Evolutionary conservation across 2,329 filamentous ascomycete species (phyloP).

Genomic region (Periconia sp.): DNA sequence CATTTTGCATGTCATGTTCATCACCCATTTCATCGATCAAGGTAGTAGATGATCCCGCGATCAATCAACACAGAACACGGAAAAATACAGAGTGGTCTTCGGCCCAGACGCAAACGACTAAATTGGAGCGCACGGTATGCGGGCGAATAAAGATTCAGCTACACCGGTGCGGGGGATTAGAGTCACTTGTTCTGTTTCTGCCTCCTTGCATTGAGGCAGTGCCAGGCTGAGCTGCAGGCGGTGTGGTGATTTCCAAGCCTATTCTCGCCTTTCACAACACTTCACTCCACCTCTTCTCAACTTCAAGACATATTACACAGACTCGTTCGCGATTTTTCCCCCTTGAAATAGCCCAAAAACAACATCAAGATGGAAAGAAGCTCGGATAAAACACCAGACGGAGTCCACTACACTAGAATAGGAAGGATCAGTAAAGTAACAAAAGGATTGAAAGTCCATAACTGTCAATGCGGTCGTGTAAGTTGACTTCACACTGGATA

Average conservation of each 20-base stretch:
- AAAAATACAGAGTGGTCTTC: no score
- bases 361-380: no score
- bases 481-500: constrained; percentile 15
- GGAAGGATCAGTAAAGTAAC: constrained; percentile 51
- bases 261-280: neutral
- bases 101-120: no score
- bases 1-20: no score
- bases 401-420: constrained; percentile 47
- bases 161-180: neutral
- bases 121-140: no score
- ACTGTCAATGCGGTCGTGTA: constrained; percentile 51
- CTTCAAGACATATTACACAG: neutral
- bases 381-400: no score
- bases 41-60: no score
- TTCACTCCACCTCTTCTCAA: neutral
- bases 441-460: constrained; percentile 50
- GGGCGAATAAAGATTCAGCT: no score
- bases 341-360: no score
- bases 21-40: no score
- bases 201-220: neutral
- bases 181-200: neutral
- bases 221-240: neutral
- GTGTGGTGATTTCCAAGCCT: neutral
- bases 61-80: no score
- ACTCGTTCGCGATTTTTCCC: no score